Base-by-base conservation (phyloP, 345 rosid genomes). In the Viola odorata region DNA sequence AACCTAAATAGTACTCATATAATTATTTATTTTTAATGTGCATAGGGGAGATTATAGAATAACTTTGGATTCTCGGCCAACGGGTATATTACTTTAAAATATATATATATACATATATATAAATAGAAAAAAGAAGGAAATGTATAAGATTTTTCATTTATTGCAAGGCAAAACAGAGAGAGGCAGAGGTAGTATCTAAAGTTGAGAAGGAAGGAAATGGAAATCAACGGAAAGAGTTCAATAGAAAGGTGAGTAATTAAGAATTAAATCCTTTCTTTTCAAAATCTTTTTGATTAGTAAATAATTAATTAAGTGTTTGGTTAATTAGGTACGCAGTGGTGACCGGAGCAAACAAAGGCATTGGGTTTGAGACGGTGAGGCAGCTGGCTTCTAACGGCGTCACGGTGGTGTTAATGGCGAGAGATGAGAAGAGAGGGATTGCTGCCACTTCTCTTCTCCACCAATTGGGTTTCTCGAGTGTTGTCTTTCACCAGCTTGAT, bases 401-500 rank as follows among this genome's bases (percentile, higher is more conserved):
- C 44, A 78, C 67, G 4, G 82, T 82, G 40, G 67, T 80, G 16
- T 61, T 82, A 37, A 75, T 84, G 2, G 84, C 82, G 4, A 73
- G 82, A 75, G 67, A 80, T 68, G 76, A 66, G 56, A 53, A 50
- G 60, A 63, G 82, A 42, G 84, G 87, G 45, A 32, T 45, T 54
- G 75, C 69, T 16, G 87, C 84, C 5, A 62, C 69, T 0, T 59
- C 62, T 0, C 45, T 8, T 63, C 81, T 82, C 45, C 81, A 74
- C 40, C 45, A 56, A 3, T 23, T 67, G 64, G 80, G 81, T n/a
- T 70, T 80, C 9, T 17, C 65, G 1, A 73, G 67, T 63, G 78
- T 80, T 5, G 45, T 77, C 42, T 82, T 80, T 68, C 84, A 80
- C 59, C 82, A 75, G 50, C 87, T 80, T 56, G 82, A 82, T 69